These are phyloP conservation scores for Barnettozyma botsteinii DNA, from an alignment of 805 yeast genomes.

Conservation along the genomic window DNA sequence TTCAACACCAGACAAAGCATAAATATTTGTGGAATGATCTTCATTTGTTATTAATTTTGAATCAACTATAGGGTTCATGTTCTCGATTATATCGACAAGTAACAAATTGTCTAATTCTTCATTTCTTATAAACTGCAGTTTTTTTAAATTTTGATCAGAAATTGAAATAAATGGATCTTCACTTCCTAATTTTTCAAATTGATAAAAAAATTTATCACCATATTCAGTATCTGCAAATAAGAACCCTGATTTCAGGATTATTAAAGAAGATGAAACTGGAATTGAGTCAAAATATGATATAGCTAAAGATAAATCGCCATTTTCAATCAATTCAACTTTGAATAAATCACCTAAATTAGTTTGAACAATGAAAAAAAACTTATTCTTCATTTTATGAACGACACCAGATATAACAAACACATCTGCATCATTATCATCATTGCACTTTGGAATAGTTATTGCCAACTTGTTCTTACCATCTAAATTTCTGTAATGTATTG, in stretches of 20 bases:
- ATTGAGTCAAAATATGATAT: conserved; percentile 74
- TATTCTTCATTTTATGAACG: conserved; percentile 56
- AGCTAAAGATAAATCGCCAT: conserved; percentile 28
- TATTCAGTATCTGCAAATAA: conserved; percentile 59
- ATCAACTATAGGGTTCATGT: conserved; percentile 47
- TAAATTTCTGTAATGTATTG: conserved; percentile 45
- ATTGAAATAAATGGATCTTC: conserved; percentile 36
- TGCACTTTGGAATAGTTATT: conserved; percentile 54
- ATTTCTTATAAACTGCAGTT: conserved; percentile 24
- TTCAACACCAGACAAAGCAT: conserved; percentile 37
- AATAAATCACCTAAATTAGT: conserved; percentile 67
- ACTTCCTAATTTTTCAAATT: conserved; percentile 71
- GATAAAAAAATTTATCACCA: conserved; percentile 65
- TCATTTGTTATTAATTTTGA: conserved; percentile 30
- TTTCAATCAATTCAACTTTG: conserved; percentile 51
- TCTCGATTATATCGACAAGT: conserved; percentile 42
- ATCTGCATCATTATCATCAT: conserved; percentile 16
- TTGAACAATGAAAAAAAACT: conserved; percentile 67
- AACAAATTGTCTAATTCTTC: conserved; percentile 49
- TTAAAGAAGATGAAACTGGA: conserved; percentile 48
- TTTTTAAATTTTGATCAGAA: conserved; percentile 29
- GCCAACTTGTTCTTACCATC: conserved; percentile 29
- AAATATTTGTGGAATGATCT: conserved; percentile 35
- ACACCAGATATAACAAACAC: conserved; percentile 47
- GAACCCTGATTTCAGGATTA: conserved; percentile 70